Conservation (phyloP, 1,139 yeast genomes). For the Taphrina populina region DNA sequence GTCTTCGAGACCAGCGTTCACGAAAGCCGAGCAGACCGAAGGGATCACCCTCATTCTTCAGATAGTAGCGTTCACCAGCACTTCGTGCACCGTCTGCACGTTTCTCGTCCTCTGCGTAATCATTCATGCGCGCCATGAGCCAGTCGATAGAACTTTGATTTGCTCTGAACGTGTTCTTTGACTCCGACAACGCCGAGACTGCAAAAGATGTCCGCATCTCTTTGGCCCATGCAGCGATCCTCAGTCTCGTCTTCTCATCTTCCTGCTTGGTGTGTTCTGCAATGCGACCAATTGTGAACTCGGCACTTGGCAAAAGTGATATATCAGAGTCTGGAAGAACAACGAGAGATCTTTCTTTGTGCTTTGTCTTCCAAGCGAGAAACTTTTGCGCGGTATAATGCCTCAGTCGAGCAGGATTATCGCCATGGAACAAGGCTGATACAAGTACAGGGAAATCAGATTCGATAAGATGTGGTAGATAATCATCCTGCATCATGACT, state of each 20-base stretch:
- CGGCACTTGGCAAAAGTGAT: constrained; percentile 20
- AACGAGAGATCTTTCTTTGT: constrained; percentile 2
- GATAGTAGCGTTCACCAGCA: constrained; percentile 3
- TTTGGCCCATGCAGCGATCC: constrained; percentile 30
- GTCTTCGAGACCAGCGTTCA: constrained; percentile 12
- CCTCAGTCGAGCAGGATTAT: constrained; percentile 18
- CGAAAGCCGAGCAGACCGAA: constrained; percentile 7
- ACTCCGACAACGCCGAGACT: neutral
- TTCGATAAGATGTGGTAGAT: neutral
- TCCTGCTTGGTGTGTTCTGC: constrained; percentile 27
- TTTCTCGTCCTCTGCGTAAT: neutral
- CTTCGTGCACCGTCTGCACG: neutral
- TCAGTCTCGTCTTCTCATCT: constrained; percentile 3
- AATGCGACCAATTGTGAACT: constrained; percentile 20
- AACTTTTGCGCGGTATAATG: constrained; percentile 28
- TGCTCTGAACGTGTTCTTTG: neutral
- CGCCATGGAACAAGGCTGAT: constrained; percentile 9
- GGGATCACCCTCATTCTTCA: constrained; percentile 7
- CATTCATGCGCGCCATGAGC: constrained; percentile 7
- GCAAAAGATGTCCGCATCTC: constrained; percentile 27
- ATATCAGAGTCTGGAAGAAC: constrained; percentile 1
- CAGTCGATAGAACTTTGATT: constrained; percentile 12
- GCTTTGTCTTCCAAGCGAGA: constrained; percentile 12
- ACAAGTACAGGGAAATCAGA: constrained; percentile 10
- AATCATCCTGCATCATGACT: constrained; percentile 24